Base-by-base conservation (phyloP, 2,329 filamentous ascomycete genomes). In the Domatiomyces catenatus region DNA sequence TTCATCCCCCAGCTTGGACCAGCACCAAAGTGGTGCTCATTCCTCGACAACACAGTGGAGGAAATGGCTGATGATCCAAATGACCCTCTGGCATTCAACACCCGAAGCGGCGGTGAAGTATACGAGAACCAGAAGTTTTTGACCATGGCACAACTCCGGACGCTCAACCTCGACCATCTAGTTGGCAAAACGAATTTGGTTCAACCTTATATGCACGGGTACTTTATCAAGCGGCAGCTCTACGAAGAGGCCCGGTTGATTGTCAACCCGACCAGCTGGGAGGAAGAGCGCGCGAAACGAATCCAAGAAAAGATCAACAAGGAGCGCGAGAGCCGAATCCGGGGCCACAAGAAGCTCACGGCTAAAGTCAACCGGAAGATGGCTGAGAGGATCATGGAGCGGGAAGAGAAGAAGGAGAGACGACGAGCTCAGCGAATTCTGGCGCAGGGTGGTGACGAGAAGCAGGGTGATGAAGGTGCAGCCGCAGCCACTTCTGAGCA, bases 51-150 rank as follows among this genome's bases (percentile, higher is more conserved):
- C 62, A 80, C 98, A 62, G 92, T 96, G 8, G 92, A 98, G 70
- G 93, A 98, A 68, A 95, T 98, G 87, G 90, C 90, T 7, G 90
- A 96, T 64, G 78, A 82, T 59, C 72, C 73, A 7, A 77, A 79
- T 59, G 80, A 83, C 60, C 80, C 80, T 4, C 75, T 77, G 48
- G 68, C 71, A 8, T 74, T 71, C 59, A 66, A 61, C 50, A 62
- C 65, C 26, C 66, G 71, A 49, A 63, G 75, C 72, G 63, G 75
- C 67, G 70, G 80, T 69, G 83, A 92, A 60, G 86, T 92, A 8
- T 98, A 98, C 72, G 92, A 98, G 69, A 96, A 98, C 69, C 96
- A 90, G 79, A 98, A 96, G 69, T 98, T 98, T 77, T 74, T 98
- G 63, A 94, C 90, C 1, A 67, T 87, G 54, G 80, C 86, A 44